A percentile compares a stretch with the other conserved stretches of the same genome.
Conservation (phyloP, 352 stramenopile species). For the Phytophthora ramorum region DNA sequence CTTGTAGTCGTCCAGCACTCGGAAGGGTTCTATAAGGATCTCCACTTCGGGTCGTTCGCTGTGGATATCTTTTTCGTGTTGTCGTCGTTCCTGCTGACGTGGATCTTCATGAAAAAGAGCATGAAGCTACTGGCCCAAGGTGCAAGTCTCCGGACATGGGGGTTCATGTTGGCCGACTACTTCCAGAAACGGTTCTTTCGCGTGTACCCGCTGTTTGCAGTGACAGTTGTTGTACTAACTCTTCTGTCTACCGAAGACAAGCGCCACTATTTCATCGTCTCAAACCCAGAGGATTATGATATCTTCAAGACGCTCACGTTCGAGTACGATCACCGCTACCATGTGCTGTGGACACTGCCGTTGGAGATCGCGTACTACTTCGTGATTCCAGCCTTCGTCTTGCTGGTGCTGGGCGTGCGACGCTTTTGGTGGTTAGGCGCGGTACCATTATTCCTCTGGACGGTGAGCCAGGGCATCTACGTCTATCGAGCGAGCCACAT, state of each 20-base stretch:
- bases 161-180: constrained; percentile 44
- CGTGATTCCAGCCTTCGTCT: constrained; percentile 42
- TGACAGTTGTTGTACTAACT: constrained; percentile 37
- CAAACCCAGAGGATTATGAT: constrained; percentile 21
- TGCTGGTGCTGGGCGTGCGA: constrained; percentile 25
- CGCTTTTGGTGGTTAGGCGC: constrained; percentile 33
- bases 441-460: constrained; percentile 27
- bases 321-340: constrained; percentile 36
- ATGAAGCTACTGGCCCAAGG: constrained; percentile 20
- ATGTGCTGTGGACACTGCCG: constrained; percentile 40
- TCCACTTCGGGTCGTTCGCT: constrained; percentile 23
- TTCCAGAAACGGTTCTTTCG: constrained; percentile 57
- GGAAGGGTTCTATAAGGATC: constrained; percentile 17
- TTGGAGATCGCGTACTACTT: constrained; percentile 42
- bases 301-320: constrained; percentile 52
- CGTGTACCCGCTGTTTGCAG: constrained; percentile 63
- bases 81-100: constrained; percentile 30
- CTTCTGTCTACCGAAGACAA: constrained; percentile 35
- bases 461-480: constrained; percentile 25
- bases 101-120: constrained; percentile 31
- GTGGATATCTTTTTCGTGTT: constrained; percentile 35
- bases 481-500: constrained; percentile 35
- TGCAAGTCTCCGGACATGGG: constrained; percentile 13
- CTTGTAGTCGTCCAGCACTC: constrained; percentile 32
- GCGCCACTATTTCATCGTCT: constrained; percentile 36